A percentile compares a stretch with the other conserved stretches of the same genome.
Conservation (phyloP, 352 stramenopile genomes). For the Sclerospora graminicola region DNA sequence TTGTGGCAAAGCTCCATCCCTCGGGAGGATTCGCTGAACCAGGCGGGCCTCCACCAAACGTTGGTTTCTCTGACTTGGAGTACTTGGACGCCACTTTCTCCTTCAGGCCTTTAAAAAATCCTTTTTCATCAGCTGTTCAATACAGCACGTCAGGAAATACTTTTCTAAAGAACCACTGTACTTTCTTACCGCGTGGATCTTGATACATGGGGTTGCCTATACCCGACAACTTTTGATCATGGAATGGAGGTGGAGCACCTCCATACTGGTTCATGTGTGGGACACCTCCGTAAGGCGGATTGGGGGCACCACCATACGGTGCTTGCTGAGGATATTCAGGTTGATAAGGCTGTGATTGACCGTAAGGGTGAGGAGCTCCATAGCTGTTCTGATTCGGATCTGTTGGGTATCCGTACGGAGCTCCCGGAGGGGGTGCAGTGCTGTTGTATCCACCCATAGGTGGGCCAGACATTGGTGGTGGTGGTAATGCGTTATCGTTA, state of each 20-base stretch:
- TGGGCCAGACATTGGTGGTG: conserved; percentile 37
- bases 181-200: conserved; percentile 62
- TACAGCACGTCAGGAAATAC: neutral
- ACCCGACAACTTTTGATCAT: conserved; percentile 82
- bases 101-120: conserved; percentile 80
- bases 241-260: conserved; percentile 32
- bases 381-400: conserved; percentile 41
- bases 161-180: neutral
- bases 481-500: conserved; percentile 41
- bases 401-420: conserved; percentile 38
- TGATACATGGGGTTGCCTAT: conserved; percentile 94
- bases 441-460: conserved; percentile 41
- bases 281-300: conserved; percentile 25
- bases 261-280: conserved; percentile 30
- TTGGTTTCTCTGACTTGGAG: conserved; percentile 53
- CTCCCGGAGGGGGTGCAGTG: conserved; percentile 7
- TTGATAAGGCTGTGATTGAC: conserved; percentile 34
- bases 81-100: conserved; percentile 80
- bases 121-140: conserved; percentile 58
- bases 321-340: conserved; percentile 34
- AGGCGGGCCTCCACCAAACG: conserved; percentile 45
- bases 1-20: conserved; percentile 79
- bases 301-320: conserved; percentile 27
- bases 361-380: conserved; percentile 30
- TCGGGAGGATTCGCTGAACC: conserved; percentile 62